These are phyloP conservation scores for Phaeodactylum tricornutum DNA, from an alignment of 108 stramenopile species.

Conservation along the genomic window DNA sequence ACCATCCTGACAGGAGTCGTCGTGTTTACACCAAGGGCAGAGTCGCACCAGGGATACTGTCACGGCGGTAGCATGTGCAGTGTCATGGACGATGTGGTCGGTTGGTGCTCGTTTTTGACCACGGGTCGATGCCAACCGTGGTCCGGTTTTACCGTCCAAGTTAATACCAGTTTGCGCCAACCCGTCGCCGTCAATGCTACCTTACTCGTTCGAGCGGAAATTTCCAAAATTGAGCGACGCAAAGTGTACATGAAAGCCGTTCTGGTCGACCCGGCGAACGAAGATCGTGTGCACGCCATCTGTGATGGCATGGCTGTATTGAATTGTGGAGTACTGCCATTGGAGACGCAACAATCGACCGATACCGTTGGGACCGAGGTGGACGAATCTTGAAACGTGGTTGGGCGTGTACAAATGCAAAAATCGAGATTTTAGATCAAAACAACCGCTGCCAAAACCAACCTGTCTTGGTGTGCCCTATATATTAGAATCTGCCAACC, in stretches of 20 bases:
- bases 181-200: slow-evolving; percentile 48
- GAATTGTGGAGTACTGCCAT: slow-evolving; percentile 37
- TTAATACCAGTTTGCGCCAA: slow-evolving; percentile 49
- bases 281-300: slow-evolving; percentile 34
- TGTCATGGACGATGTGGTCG: slow-evolving; percentile 77
- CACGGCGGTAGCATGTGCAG: slow-evolving; percentile 77
- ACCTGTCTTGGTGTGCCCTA: no score
- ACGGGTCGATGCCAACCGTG: slow-evolving; percentile 60
- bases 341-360: no score
- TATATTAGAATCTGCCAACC: no score
- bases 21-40: slow-evolving; percentile 58
- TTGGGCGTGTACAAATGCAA: no score
- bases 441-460: no score
- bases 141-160: slow-evolving; percentile 80
- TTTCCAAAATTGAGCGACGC: slow-evolving; percentile 48
- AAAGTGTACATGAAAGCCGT: slow-evolving; percentile 52
- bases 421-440: no score
- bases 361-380: no score
- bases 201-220: slow-evolving; percentile 34
- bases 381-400: no score
- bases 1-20: slow-evolving; percentile 60
- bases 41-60: slow-evolving; percentile 72
- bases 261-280: slow-evolving; percentile 21
- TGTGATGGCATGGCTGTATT: slow-evolving; percentile 59
- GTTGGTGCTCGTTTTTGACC: slow-evolving; percentile 66